These are phyloP conservation scores for Mycosphaerella arachidis DNA, from an alignment of 2,329 filamentous ascomycete genomes.

Conservation along the genomic window DNA sequence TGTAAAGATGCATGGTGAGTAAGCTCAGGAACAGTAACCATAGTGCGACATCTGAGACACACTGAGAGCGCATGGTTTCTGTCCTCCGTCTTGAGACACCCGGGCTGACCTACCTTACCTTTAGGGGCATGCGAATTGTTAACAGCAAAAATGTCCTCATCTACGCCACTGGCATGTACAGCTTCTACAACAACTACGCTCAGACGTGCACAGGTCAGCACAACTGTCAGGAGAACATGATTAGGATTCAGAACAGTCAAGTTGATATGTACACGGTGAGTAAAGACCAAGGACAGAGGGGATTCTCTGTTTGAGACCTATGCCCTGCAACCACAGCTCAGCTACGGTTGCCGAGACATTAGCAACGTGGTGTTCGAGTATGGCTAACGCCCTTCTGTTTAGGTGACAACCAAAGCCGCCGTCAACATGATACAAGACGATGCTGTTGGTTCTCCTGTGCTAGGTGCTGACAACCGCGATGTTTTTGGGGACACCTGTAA, in stretches of 20 bases:
- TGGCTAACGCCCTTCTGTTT: too few species aligned
- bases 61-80: too few species aligned
- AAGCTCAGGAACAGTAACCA: conserved; percentile 17
- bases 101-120: too few species aligned
- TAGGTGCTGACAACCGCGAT: conserved; percentile 44
- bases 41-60: too few species aligned
- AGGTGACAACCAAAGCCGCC: conserved; percentile 42
- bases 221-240: conserved; percentile 51
- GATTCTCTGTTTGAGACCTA: too few species aligned
- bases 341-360: too few species aligned
- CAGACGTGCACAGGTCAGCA: conserved; percentile 45
- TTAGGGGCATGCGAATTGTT: conserved; percentile 19
- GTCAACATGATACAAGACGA: conserved; percentile 47
- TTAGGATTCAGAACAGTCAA: conserved; percentile 41
- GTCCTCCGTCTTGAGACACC: too few species aligned
- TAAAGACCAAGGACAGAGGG: too few species aligned
- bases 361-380: too few species aligned
- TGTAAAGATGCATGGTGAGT: conserved; percentile 46
- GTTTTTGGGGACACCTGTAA: conserved; percentile 44
- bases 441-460: conserved; percentile 33
- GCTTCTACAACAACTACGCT: conserved; percentile 56
- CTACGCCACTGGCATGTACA: conserved; percentile 51
- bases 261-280: conserved; percentile 44
- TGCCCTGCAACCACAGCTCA: too few species aligned
- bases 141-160: conserved; percentile 39